Base-by-base conservation (phyloP, 1,284 basidiomycete species). In the Thecaphora thlaspeos region DNA sequence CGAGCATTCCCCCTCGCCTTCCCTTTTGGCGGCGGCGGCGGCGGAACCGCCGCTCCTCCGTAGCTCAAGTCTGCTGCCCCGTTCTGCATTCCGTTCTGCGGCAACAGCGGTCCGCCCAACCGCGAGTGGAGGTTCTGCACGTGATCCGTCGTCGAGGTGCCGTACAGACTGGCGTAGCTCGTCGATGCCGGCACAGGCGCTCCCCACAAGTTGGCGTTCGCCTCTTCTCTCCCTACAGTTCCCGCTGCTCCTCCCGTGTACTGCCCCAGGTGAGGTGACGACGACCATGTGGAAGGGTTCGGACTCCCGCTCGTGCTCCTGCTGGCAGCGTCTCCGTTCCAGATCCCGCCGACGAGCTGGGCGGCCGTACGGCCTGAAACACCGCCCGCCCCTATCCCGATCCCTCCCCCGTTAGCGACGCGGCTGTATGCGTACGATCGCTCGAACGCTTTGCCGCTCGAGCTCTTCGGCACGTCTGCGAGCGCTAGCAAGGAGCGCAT, bases 331-430 rank as follows among this genome's bases (percentile, higher is more conserved):
- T 15, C 26, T 7, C 26, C 32, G 32, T 15, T 14, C 32, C 32
- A 68, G 32, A 63, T 61, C 10, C 61, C 65, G 37, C 57, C 65
- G 36, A 68, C 65, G 57, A 68, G 52, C 22, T 64, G 57, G 21
- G 65, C 65, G 4, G 65, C 65, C 15, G 57, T 51, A 21, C 63
- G 57, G 10, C 65, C 54, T 2, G 55, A 53, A 9, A 56, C 48
- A 8, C 52, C 60, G 24, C 56, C 60, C 14, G 56, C 57, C 19
- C 57, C 60, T 26, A 53, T 60, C 24, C 55, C 64, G 19, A 47
- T 46, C 14, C 55, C 54, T 15, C 50, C n/a, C n/a, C n/a, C 50
- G 5, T 50, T 46, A 4, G 39, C 37, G 1, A n/a, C 23, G 17
- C 56, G 26, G 21, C 58, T 49, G 24, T 55, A 58, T 21, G 53